Evolutionary conservation across 495 filamentous ascomycete genomes (phyloP), one percentile per base, ranked within the genome.

Genomic region (Daldinia decipiens): DNA sequence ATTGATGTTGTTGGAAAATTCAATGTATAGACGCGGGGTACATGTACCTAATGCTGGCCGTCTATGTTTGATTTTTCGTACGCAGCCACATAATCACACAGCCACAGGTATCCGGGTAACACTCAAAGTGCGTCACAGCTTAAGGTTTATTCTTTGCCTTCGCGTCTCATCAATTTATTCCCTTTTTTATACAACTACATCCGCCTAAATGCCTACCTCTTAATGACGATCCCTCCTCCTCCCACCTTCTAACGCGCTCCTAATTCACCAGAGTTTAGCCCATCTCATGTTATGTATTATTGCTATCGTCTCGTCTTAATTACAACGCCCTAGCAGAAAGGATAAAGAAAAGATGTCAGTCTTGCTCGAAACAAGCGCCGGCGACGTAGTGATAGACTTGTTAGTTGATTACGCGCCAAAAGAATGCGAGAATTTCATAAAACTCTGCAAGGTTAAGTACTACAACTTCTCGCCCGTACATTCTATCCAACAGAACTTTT

Each of bases 371-470:
- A 96, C 95, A 40, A 96, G 92, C 40, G 86, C 92, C 6, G 94
- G 94, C 72, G 94, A 98, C 81, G 90, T 98, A 75, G 93, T 96
- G 70, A 92, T 98, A 76, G 94, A 98, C 80, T 86, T 98, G 26
- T 80, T 97, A 60, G 88, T 94, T 51, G 91, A 95, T 73, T 90
- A 93, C 73, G 92, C 92, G 32, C 94, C 94, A 15, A 93, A 90
- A 72, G 88, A 91, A 74, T 97, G 94, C 81, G 91, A 96, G 79
- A 98, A 97, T 86, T 97, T 98, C 81, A 83, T 98, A 26, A 98
- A 98, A 88, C 92, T 98, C 73, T 98, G 94, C 87, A 97, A 97
- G 78, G 83, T 93, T 80, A 98, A 97, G 83, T 98, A 97, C 81
- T 98, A 97, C 87, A 98, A 98, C 83, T 98, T 94, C 78, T 90